These are phyloP conservation scores for Claviceps lovelessii DNA, from an alignment of 2,329 filamentous ascomycete species.

Conservation along the genomic window DNA sequence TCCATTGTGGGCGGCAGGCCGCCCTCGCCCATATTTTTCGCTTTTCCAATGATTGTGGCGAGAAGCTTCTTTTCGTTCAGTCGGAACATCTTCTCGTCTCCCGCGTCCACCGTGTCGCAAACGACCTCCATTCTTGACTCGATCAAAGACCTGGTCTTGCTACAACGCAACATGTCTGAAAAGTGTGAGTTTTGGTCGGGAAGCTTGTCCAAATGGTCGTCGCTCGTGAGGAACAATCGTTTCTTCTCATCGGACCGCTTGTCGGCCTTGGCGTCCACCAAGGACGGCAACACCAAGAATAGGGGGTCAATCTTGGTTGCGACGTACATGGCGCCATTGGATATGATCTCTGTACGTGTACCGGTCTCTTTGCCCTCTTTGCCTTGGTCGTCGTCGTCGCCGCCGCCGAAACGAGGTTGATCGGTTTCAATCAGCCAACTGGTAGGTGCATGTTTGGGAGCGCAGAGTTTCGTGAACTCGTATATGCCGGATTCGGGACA, in stretches of 20 bases:
- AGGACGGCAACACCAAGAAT: constrained; percentile 66
- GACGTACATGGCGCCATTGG: constrained; percentile 61
- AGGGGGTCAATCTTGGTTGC: constrained; percentile 74
- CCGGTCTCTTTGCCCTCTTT: constrained; percentile 2
- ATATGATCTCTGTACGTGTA: constrained; percentile 30
- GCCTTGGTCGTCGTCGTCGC: constrained; percentile 1
- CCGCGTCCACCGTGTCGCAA: constrained; percentile 72
- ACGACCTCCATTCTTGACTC: constrained; percentile 53
- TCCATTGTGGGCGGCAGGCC: constrained; percentile 71
- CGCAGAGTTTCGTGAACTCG: constrained; percentile 46
- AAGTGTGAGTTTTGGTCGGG: constrained; percentile 42
- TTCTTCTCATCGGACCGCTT: constrained; percentile 35
- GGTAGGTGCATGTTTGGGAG: constrained; percentile 37
- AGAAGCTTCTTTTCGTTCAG: constrained; percentile 60
- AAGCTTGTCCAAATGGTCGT: constrained; percentile 58
- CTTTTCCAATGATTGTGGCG: constrained; percentile 53
- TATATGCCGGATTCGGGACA: constrained; percentile 49
- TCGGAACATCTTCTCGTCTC: constrained; percentile 74
- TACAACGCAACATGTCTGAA: constrained; percentile 37
- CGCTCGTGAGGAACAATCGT: constrained; percentile 51
- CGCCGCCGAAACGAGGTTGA: constrained; percentile 6
- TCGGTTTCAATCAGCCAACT: constrained; percentile 45
- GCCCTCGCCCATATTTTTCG: constrained; percentile 46
- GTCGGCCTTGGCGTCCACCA: constrained; percentile 32
- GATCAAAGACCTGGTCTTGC: constrained; percentile 34